Evolutionary conservation across 164 flowering plant species (phyloP).

Genomic region (Tetrastigma voinierianum): DNA sequence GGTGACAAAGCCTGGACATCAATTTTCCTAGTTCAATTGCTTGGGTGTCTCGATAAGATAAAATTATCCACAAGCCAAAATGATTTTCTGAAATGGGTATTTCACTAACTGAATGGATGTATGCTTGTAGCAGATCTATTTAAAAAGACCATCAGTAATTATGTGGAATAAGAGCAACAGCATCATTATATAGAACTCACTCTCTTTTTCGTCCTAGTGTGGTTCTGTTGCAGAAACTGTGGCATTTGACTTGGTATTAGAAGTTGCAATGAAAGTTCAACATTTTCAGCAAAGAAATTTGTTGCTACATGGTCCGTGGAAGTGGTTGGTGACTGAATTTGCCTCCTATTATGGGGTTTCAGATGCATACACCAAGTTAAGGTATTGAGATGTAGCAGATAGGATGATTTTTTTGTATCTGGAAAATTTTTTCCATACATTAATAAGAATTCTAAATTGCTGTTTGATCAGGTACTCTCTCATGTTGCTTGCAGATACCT

Average conservation of each 20-base stretch:
- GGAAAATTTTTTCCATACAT: neutral
- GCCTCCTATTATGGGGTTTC: conserved; percentile 84
- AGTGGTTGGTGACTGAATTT: conserved; percentile 71
- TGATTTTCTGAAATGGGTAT: too few species aligned
- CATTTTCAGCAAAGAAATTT: conserved; percentile 71
- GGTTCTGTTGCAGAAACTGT: conserved; percentile 85
- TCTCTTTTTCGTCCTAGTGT: conserved; percentile 31
- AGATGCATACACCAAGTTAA: conserved; percentile 67
- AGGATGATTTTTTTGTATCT: neutral
- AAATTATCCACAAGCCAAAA: too few species aligned
- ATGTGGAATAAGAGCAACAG: too few species aligned
- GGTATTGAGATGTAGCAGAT: conserved; percentile 34
- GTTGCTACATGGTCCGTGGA: conserved; percentile 67
- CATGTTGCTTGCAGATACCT: conserved; percentile 59
- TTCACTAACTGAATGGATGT: too few species aligned
- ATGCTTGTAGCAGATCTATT: too few species aligned
- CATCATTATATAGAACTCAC: too few species aligned
- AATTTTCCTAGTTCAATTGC: too few species aligned
- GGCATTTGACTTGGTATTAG: conserved; percentile 76
- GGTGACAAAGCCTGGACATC: too few species aligned
- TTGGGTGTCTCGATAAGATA: too few species aligned
- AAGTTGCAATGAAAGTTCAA: conserved; percentile 75
- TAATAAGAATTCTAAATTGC: too few species aligned
- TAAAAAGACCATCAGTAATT: too few species aligned
- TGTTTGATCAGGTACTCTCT: too few species aligned